Base-by-base conservation (phyloP, 202 grass and related monocot species). In the Elaeis oleifera region DNA sequence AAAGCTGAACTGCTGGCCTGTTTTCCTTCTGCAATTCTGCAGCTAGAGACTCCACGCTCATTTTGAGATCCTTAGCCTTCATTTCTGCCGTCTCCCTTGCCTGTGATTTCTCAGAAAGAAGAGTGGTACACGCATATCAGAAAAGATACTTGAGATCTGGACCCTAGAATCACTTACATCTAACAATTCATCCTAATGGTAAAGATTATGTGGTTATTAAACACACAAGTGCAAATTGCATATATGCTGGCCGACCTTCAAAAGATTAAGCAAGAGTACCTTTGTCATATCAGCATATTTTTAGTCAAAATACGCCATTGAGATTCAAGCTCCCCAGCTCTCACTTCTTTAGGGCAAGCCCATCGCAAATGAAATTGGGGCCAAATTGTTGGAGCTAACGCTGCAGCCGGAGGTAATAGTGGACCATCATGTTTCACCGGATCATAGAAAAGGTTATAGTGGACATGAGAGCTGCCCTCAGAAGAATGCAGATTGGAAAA, bases 281-380 rank as follows among this genome's bases (percentile, higher is more conserved):
- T 89, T 92, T 17, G 73, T 50, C 63, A 71, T 66, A 56, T 86
- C 88, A 28, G 54, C 27, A 26, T 84, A 86, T 58, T 71, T 61
- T 82, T 89, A 51, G 64, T 83, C 82, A 84, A 79, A 51, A 57
- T 59, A 53, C 81, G 84, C 88, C 84, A 91, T 61, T 81, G 83
- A 61, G 88, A 92, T 83, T 92, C 88, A 74, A 97, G 76, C 72
- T 89, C 80, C 17, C 79, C 80, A 51, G 81, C 76, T 69, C 85
- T 71, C 18, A 84, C 83, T 73, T 91, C 92, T 8, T 26, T 61
- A 61, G 88, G 84, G 18, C 92, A 97, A 66, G 92, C 76, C 92
- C 92, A 97, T 61, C 92, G 84, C 77, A 97, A 73, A 83, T 89
- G 89, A 76, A 97, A 97, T 23, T 92, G 79, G 49, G 92, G 92